A percentile compares a stretch with the other conserved stretches of the same genome.
Evolutionary conservation across 2,329 filamentous ascomycete genomes (phyloP).

Genomic region (Trichoderma sp.): DNA sequence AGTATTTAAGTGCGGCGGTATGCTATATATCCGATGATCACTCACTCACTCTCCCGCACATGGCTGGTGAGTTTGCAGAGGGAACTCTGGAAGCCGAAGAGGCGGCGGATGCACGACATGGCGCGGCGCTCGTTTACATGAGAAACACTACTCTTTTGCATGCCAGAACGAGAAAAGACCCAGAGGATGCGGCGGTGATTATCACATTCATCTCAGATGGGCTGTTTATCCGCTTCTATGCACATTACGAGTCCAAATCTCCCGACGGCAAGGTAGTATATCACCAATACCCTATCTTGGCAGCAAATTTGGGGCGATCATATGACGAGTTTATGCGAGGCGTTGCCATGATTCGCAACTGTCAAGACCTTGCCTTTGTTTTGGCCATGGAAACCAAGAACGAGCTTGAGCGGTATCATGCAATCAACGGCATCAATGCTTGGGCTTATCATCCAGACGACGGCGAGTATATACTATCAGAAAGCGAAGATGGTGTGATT

Average conservation of each 20-base stretch:
- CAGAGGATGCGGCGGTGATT: conserved; percentile 29
- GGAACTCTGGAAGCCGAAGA: conserved; percentile 26
- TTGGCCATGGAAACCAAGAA: conserved; percentile 28
- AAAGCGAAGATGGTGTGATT: neutral
- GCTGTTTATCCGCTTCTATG: conserved; percentile 31
- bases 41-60: conserved; percentile 34
- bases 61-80: conserved; percentile 34
- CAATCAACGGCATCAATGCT: neutral
- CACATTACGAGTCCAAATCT: conserved; percentile 32
- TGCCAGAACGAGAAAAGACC: conserved; percentile 27
- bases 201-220: conserved; percentile 35
- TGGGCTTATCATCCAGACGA: conserved; percentile 1
- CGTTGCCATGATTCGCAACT: conserved; percentile 30
- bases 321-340: conserved; percentile 27
- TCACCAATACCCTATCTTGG: conserved; percentile 30
- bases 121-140: conserved; percentile 34
- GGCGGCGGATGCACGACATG: conserved; percentile 31
- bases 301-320: conserved; percentile 27
- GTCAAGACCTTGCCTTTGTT: conserved; percentile 30
- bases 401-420: conserved; percentile 29
- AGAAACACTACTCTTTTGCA: conserved; percentile 33
- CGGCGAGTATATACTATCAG: conserved; percentile 4
- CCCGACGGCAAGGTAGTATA: conserved; percentile 28
- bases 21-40: neutral
- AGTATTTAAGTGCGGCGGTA: neutral